Evolutionary conservation across 495 filamentous ascomycete species (phyloP).

Genomic region (Darksidea phi): DNA sequence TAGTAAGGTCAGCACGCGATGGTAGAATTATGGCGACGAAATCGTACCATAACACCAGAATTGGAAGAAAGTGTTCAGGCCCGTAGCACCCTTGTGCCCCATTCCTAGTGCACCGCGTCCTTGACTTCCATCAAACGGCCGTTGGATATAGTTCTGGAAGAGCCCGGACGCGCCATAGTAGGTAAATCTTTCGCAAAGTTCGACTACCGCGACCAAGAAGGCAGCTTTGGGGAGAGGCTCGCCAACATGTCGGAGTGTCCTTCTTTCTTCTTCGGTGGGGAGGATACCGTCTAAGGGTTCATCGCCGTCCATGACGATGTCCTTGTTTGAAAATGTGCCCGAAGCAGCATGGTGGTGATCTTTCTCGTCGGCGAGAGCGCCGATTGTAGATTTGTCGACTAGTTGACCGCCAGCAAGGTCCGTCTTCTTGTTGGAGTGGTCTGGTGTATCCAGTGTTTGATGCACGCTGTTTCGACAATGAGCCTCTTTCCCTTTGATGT

Average conservation of each 20-base stretch:
- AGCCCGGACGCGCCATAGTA: constrained; percentile 61
- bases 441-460: constrained; percentile 20
- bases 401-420: constrained; percentile 22
- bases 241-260: constrained; percentile 27
- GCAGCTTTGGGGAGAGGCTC: constrained; percentile 38
- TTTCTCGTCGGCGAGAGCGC: constrained; percentile 6
- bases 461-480: constrained; percentile 22
- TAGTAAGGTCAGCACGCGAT: neutral
- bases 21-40: constrained; percentile 8
- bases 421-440: constrained; percentile 19
- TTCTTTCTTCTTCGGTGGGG: constrained; percentile 31
- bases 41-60: constrained; percentile 56
- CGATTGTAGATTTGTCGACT: neutral
- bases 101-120: constrained; percentile 56
- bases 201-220: constrained; percentile 62
- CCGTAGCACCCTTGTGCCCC: constrained; percentile 55
- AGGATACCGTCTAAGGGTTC: constrained; percentile 11
- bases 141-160: constrained; percentile 61
- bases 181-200: constrained; percentile 66
- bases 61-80: constrained; percentile 60
- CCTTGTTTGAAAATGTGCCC: constrained; percentile 5
- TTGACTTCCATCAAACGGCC: constrained; percentile 44
- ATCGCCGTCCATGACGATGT: constrained; percentile 2
- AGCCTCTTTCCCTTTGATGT: neutral
- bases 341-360: neutral